Conservation (phyloP, 208 protist genomes). For the Jaenimonas drosophilae region DNA sequence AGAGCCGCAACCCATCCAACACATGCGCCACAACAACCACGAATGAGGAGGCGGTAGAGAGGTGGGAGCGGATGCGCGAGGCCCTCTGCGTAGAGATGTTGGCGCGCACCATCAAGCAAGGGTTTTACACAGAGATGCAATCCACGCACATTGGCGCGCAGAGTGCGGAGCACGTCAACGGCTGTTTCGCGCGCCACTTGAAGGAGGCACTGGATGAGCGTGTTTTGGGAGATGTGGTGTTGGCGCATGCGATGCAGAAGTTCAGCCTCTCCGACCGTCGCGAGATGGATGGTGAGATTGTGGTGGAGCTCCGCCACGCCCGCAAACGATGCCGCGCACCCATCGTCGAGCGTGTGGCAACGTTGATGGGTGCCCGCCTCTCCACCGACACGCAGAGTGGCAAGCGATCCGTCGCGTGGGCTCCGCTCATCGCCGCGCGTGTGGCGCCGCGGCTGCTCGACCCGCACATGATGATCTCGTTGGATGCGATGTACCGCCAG, state of each 20-base stretch:
- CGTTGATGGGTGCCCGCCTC: background rate
- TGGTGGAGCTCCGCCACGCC: conserved; percentile 14
- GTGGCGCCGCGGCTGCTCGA: conserved; percentile 18
- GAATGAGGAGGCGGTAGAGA: too few species aligned
- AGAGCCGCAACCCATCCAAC: too few species aligned
- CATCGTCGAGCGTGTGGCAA: background rate
- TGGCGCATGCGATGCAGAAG: too few species aligned
- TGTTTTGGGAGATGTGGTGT: conserved; percentile 13
- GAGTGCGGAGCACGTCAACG: conserved; percentile 12
- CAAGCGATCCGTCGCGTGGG: conserved; percentile 19
- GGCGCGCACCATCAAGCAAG: conserved; percentile 31
- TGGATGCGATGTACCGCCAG: conserved; percentile 9
- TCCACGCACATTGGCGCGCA: conserved; percentile 14
- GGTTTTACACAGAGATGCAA: conserved; percentile 30
- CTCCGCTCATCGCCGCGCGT: conserved; percentile 14
- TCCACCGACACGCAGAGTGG: background rate
- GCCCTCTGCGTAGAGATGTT: conserved; percentile 33
- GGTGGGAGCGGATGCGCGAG: conserved; percentile 9
- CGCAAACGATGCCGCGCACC: background rate
- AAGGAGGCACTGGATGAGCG: conserved; percentile 10
- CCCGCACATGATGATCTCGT: conserved; percentile 8
- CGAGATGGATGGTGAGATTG: conserved; percentile 9
- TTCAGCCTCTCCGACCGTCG: conserved; percentile 5
- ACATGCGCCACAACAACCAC: too few species aligned
- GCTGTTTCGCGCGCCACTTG: conserved; percentile 15